Percentiles rank a stretch among this genome's conserved stretches.
Conservation (phyloP, 345 rosid species). For the Lepidium africanum region DNA sequence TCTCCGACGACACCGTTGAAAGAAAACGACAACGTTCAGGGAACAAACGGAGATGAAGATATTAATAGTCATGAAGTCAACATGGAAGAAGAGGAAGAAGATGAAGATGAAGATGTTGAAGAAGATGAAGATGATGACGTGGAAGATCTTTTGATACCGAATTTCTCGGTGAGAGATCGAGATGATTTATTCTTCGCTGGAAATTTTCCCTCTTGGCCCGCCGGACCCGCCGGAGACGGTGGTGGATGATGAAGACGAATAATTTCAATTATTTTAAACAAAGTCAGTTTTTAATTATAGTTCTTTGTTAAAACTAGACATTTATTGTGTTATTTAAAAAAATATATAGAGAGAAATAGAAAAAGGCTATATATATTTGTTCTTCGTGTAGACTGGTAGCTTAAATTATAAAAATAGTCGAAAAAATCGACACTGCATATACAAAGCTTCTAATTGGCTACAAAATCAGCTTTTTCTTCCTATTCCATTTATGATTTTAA, state of each 20-base stretch:
- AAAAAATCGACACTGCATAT: neutral
- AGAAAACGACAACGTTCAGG: conserved; percentile 17
- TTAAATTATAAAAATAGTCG: neutral
- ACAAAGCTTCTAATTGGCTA: neutral
- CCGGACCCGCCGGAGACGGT: conserved; percentile 31
- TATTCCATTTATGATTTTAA: neutral
- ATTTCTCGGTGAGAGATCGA: conserved; percentile 40
- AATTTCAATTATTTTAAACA: neutral
- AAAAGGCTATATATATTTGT: neutral
- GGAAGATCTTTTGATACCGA: conserved; percentile 51
- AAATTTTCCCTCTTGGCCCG: conserved; percentile 32
- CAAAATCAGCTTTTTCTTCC: neutral
- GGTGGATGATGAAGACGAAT: conserved; percentile 21
- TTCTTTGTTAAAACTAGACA: conserved; percentile 5
- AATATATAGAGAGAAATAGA: neutral
- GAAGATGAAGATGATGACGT: conserved; percentile 28
- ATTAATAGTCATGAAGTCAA: conserved; percentile 8
- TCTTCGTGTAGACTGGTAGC: neutral
- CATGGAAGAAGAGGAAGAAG: conserved; percentile 18
- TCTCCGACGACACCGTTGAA: conserved; percentile 52
- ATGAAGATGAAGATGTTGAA: neutral
- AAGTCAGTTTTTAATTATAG: conserved; percentile 2
- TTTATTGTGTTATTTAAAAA: conserved; percentile 18
- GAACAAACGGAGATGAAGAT: conserved; percentile 26
- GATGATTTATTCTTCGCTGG: conserved; percentile 43